phyloP scores from a whole-genome alignment of 2,329 filamentous ascomycete species.

The Fusarium torulosum region DNA sequence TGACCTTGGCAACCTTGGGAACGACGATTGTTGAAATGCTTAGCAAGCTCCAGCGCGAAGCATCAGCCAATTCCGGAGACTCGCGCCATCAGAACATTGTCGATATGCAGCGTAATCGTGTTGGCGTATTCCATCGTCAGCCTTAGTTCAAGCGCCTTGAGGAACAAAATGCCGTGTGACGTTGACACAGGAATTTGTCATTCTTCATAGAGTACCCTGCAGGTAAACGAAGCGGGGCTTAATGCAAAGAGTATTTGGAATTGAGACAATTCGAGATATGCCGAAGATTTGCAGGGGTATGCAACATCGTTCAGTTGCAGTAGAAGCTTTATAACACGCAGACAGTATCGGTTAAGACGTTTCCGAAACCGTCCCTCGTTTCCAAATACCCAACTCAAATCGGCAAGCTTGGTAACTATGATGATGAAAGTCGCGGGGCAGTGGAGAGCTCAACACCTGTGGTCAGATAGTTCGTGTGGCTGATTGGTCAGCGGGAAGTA shows the following conservation, averaged over 20 bases:
- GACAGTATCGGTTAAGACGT: background rate
- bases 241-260: conserved; percentile 34
- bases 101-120: conserved; percentile 3
- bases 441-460: conserved; percentile 29
- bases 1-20: background rate
- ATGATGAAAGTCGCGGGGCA: conserved; percentile 39
- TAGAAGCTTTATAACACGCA: background rate
- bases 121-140: conserved; percentile 38
- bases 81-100: conserved; percentile 21
- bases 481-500: conserved; percentile 28
- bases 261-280: conserved; percentile 26
- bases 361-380: background rate
- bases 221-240: conserved; percentile 34
- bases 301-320: background rate
- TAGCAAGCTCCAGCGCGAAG: conserved; percentile 8
- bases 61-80: conserved; percentile 10
- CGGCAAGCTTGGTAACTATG: conserved; percentile 3
- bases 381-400: background rate
- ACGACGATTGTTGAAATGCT: background rate
- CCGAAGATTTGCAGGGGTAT: background rate
- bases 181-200: conserved; percentile 40
- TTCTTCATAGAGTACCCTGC: conserved; percentile 23
- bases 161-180: conserved; percentile 24
- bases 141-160: conserved; percentile 38
- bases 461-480: conserved; percentile 4